Base-by-base conservation (phyloP, 2,329 filamentous ascomycete genomes). In the Xylaria sp. region DNA sequence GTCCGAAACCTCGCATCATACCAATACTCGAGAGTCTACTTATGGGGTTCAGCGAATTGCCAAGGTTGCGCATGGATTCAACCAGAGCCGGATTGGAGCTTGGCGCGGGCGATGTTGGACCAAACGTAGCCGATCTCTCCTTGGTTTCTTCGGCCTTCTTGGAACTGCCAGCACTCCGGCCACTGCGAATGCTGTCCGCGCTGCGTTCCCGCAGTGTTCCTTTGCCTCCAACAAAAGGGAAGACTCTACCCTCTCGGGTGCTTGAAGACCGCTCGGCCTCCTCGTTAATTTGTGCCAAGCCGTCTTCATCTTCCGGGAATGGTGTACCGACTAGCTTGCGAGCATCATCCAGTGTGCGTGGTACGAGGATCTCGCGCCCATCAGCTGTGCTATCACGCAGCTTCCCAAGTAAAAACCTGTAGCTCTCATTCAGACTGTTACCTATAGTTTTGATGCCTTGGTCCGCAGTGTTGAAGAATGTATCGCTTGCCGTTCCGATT, bases 401-500 rank as follows among this genome's bases (percentile, higher is more conserved):
- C 66, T 92, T 90, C 13, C 93, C 93, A 57, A 99, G 85, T 23
- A 99, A 78, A 72, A 97, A 96, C 61, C 92, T 94, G 76, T 97
- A 95, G 71, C 92, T 97, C 69, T 91, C 92, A 61, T 93, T 92
- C 3, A 97, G 79, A 52, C 91, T 95, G 69, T 83, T 92, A 63
- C 93, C 90, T 66, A 99, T 96, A 42, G 87, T 95, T 71, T 97
- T 96, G 64, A 97, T 80, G 1, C 92, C 84, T 72, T 96, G 92
- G 70, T 99, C 94, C 9, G 94, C 94, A 0, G 91, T 92, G 66
- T 83, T 92, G 61, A 96, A 83, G 30, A 96, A 86, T 1, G 90
- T 89, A 72, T 96, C 93, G 61, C 90, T 90, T 49, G 91, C 91
- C 37, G 87, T 89, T 62, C 89, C 89, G 57, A 97, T 82, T 2